Conservation (phyloP, 2,329 filamentous ascomycete species). For the Colletotrichum sublineola region DNA sequence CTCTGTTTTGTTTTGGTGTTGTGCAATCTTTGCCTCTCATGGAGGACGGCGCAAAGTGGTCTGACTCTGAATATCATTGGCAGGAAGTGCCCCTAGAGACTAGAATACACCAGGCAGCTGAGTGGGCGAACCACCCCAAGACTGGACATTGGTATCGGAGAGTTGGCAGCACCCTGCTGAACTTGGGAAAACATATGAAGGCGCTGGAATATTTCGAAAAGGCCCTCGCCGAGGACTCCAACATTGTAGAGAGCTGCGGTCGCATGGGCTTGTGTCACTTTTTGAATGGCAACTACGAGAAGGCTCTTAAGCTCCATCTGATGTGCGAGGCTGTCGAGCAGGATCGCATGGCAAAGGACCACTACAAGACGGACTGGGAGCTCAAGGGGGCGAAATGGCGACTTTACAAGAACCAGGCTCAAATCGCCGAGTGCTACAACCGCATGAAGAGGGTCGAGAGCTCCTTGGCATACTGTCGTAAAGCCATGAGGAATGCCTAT, state of each 20-base stretch:
- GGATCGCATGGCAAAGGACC: slow-evolving; percentile 47
- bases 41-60: slow-evolving; percentile 55
- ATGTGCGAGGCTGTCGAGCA: slow-evolving; percentile 55
- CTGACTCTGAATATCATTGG: slow-evolving; percentile 54
- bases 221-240: slow-evolving; percentile 53
- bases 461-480: slow-evolving; percentile 53
- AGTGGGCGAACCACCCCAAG: slow-evolving; percentile 53
- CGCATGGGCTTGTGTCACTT: slow-evolving; percentile 58
- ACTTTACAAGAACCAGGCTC: slow-evolving; percentile 56
- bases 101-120: slow-evolving; percentile 53
- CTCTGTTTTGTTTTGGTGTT: slow-evolving; percentile 58
- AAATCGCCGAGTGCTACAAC: slow-evolving; percentile 55
- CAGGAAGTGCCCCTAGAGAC: slow-evolving; percentile 51
- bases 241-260: slow-evolving; percentile 55
- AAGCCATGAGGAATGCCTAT: slow-evolving; percentile 50
- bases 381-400: slow-evolving; percentile 53
- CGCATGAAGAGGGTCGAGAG: slow-evolving; percentile 50
- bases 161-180: slow-evolving; percentile 57
- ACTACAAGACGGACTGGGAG: slow-evolving; percentile 45
- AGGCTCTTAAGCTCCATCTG: slow-evolving; percentile 53
- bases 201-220: slow-evolving; percentile 54
- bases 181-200: slow-evolving; percentile 51
- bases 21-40: slow-evolving; percentile 58
- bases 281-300: slow-evolving; percentile 52
- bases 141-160: slow-evolving; percentile 56